Evolutionary conservation across 768 basidiomycete genomes (phyloP).

Genomic region (Tricholoma sp.): DNA sequence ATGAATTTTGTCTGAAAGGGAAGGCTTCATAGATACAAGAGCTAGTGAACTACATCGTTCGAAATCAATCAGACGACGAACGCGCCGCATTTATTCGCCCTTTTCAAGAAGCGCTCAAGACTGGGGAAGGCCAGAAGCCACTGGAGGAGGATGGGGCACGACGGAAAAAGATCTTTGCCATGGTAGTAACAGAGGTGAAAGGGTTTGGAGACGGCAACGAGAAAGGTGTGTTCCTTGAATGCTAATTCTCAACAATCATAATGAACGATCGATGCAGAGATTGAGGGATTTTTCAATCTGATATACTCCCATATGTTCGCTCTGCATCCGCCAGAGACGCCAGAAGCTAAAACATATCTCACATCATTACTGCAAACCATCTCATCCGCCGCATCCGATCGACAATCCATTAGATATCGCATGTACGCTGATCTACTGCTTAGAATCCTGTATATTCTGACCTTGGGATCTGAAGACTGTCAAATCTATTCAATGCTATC

Average conservation of each 20-base stretch:
- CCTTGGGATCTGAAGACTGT: slow-evolving; percentile 43
- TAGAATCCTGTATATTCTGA: slow-evolving; percentile 2
- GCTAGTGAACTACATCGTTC: slow-evolving; percentile 68
- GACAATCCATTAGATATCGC: slow-evolving; percentile 64
- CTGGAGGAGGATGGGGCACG: slow-evolving; percentile 49
- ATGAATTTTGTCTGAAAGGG: not conserved
- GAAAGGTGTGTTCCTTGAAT: slow-evolving; percentile 46
- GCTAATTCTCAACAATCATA: not conserved
- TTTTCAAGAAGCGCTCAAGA: slow-evolving; percentile 57
- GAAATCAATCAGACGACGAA: slow-evolving; percentile 64
- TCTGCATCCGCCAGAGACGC: slow-evolving; percentile 49
- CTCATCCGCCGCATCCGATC: slow-evolving; percentile 47
- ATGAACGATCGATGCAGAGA: slow-evolving; percentile 39
- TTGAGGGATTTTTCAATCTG: slow-evolving; percentile 86
- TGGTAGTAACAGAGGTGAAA: slow-evolving; percentile 58
- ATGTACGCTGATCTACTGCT: slow-evolving; percentile 44
- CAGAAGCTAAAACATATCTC: slow-evolving; percentile 51
- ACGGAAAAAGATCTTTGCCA: slow-evolving; percentile 50
- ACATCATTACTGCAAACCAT: slow-evolving; percentile 49
- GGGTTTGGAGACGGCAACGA: slow-evolving; percentile 74
- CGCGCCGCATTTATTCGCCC: slow-evolving; percentile 56
- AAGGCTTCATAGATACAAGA: slow-evolving; percentile 57
- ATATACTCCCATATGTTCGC: slow-evolving; percentile 68
- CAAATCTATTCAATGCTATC: slow-evolving; percentile 77
- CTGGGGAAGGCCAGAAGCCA: slow-evolving; percentile 45